Evolutionary conservation across 192 early-diverging fungal genomes (phyloP).

Genomic region (Funneliformis geosporum): DNA sequence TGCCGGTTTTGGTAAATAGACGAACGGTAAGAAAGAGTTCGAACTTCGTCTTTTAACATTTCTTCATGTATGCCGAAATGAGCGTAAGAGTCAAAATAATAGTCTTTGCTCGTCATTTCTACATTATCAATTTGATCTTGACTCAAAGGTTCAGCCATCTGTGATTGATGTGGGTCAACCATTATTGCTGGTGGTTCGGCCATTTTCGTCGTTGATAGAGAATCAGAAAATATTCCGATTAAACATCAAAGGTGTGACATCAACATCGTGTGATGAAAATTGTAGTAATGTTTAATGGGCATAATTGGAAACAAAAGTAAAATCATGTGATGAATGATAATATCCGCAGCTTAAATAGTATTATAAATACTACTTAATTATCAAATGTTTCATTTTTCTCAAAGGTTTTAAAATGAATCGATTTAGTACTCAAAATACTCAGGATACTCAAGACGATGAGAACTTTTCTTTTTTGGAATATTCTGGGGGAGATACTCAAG

Average conservation of each 20-base stretch:
- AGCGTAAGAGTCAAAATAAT: slow-evolving; percentile 99
- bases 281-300: too few species aligned
- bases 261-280: too few species aligned
- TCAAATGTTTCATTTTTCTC: too few species aligned
- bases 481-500: slow-evolving; percentile 59
- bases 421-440: slow-evolving; percentile 20
- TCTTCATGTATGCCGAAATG: slow-evolving; percentile 85
- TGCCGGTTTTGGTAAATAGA: slow-evolving; percentile 84
- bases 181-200: background rate
- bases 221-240: too few species aligned
- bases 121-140: background rate
- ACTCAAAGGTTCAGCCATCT: too few species aligned
- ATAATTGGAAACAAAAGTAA: too few species aligned
- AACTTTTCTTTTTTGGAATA: slow-evolving; percentile 62
- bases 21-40: slow-evolving; percentile 79
- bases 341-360: too few species aligned
- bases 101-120: slow-evolving; percentile 60
- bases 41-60: slow-evolving; percentile 84
- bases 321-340: too few species aligned
- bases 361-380: too few species aligned
- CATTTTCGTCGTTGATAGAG: too few species aligned
- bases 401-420: background rate
- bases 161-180: too few species aligned
- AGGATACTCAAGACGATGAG: slow-evolving; percentile 46
- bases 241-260: too few species aligned